These are phyloP conservation scores for Viola pubescens DNA, from an alignment of 441 rosid genomes.

Conservation along the genomic window DNA sequence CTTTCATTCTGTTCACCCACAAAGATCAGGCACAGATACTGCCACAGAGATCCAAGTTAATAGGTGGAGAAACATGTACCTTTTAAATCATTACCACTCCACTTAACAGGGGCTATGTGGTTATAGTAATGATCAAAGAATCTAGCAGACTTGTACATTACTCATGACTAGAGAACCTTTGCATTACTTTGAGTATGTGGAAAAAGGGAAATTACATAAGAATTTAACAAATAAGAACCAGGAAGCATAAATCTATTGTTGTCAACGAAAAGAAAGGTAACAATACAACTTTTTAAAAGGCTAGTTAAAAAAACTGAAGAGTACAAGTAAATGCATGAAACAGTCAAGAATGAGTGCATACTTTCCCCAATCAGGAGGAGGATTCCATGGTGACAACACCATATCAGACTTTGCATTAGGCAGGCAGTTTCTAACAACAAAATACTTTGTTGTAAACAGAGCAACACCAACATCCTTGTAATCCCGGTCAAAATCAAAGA, in stretches of 20 bases:
- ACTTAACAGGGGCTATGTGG: no score
- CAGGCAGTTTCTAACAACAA: conserved; percentile 78
- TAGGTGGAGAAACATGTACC: no score
- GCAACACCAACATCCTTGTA: conserved; percentile 94
- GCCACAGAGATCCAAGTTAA: no score
- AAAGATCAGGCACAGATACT: no score
- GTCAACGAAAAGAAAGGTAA: background rate
- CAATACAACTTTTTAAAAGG: background rate
- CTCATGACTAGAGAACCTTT: no score
- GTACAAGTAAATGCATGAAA: conserved; percentile 10
- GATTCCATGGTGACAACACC: conserved; percentile 94
- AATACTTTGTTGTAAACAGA: conserved; percentile 71
- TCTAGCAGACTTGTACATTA: no score
- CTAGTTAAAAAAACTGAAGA: background rate
- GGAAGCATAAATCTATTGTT: background rate
- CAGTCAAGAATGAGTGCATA: conserved; percentile 27
- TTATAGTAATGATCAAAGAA: no score
- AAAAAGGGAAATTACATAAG: no score
- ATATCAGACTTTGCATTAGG: conserved; percentile 77
- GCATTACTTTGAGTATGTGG: no score
- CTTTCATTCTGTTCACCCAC: no score
- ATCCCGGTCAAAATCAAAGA: conserved; percentile 95
- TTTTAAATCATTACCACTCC: no score
- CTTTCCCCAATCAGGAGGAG: conserved; percentile 99
- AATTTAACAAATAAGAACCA: background rate